Conservation (phyloP, 441 rosid species). For the Erodium moschatum region DNA sequence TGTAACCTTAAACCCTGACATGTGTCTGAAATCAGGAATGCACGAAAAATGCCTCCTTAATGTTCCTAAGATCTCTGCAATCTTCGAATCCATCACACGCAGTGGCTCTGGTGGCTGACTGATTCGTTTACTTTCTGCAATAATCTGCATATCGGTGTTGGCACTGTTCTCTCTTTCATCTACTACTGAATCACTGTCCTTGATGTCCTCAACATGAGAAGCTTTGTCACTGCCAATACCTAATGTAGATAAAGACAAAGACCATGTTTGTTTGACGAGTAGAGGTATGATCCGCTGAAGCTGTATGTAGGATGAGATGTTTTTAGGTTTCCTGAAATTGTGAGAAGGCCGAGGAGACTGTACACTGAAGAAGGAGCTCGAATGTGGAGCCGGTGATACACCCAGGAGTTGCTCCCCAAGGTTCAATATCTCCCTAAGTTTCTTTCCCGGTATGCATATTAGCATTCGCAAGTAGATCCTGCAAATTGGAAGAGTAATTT, state of each 20-base stretch:
- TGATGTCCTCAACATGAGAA: slow-evolving; percentile 31
- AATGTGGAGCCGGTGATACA: slow-evolving; percentile 53
- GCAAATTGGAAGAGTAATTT: slow-evolving; percentile 21
- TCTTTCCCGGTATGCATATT: slow-evolving; percentile 70
- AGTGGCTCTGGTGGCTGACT: slow-evolving; percentile 42
- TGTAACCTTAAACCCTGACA: slow-evolving; percentile 62
- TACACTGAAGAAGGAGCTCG: slow-evolving; percentile 53
- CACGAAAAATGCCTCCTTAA: slow-evolving; percentile 74
- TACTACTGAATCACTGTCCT: slow-evolving; percentile 35
- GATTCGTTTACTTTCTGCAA: slow-evolving; percentile 34
- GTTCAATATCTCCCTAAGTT: slow-evolving; percentile 54
- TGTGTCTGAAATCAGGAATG: slow-evolving; percentile 74
- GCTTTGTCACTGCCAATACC: slow-evolving; percentile 38
- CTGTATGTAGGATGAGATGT: slow-evolving; percentile 53
- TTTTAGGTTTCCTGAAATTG: slow-evolving; percentile 49
- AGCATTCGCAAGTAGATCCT: slow-evolving; percentile 89
- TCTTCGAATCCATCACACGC: slow-evolving; percentile 78
- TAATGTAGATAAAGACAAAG: slow-evolving; percentile 51
- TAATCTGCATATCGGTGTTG: slow-evolving; percentile 28
- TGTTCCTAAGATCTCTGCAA: slow-evolving; percentile 49
- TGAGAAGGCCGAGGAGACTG: slow-evolving; percentile 51
- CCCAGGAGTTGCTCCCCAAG: slow-evolving; percentile 54
- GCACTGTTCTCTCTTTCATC: slow-evolving; percentile 38
- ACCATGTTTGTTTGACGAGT: slow-evolving; percentile 82
- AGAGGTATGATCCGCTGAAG: slow-evolving; percentile 50